phyloP scores from a whole-genome alignment of 805 yeast species.

The Schwanniomyces occidentalis region DNA sequence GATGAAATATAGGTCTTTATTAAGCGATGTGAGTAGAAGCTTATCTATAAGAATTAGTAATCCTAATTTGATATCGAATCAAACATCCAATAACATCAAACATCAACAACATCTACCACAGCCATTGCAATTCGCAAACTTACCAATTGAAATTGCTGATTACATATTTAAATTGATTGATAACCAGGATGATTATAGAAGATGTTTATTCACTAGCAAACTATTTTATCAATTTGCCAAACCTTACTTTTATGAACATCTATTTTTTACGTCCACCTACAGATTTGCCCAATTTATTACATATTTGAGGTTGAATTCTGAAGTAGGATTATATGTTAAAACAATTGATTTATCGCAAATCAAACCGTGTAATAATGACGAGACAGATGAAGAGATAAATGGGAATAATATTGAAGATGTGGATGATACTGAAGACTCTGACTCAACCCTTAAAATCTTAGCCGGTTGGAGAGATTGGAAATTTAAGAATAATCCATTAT shows the following conservation, averaged over 20 bases:
- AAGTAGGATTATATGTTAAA: slow-evolving; percentile 57
- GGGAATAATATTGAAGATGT: slow-evolving; percentile 7
- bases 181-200: slow-evolving; percentile 33
- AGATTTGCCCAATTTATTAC: slow-evolving; percentile 80
- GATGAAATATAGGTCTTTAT: slow-evolving; percentile 50
- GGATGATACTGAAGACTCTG: slow-evolving; percentile 8
- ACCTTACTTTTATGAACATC: slow-evolving; percentile 52
- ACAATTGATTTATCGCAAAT: slow-evolving; percentile 57
- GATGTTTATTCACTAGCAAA: slow-evolving; percentile 51
- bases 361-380: slow-evolving; percentile 32
- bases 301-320: slow-evolving; percentile 54
- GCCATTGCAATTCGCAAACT: slow-evolving; percentile 19
- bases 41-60: slow-evolving; percentile 23
- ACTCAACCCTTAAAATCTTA: slow-evolving; percentile 30
- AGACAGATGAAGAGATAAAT: slow-evolving; percentile 11
- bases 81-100: slow-evolving; percentile 7
- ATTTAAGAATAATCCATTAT: slow-evolving; percentile 68
- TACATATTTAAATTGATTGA: slow-evolving; percentile 37
- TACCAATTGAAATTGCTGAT: slow-evolving; percentile 47
- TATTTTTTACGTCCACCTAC: slow-evolving; percentile 67
- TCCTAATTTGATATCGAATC: slow-evolving; percentile 12
- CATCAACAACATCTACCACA: slow-evolving; percentile 5
- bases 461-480: slow-evolving; percentile 97
- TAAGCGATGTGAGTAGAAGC: slow-evolving; percentile 49
- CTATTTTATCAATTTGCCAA: slow-evolving; percentile 53